phyloP scores from a whole-genome alignment of 306 rosid genomes.

The Leucaena leucocephala region DNA sequence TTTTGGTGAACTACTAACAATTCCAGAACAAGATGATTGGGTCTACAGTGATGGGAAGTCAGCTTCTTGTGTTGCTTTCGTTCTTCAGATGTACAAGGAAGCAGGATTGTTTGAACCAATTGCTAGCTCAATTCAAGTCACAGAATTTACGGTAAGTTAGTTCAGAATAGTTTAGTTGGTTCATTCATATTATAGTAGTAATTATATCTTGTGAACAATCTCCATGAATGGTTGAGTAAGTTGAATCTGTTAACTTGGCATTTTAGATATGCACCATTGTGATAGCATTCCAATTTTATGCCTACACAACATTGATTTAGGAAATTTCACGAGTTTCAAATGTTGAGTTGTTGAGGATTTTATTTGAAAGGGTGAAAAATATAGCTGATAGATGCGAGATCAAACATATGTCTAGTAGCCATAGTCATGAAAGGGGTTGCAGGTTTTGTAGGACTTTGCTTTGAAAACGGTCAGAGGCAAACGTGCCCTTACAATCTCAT shows the following conservation, averaged over 20 bases:
- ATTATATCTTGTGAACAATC: neutral
- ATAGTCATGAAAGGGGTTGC: neutral
- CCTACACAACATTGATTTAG: neutral
- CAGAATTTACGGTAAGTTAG: slow-evolving; percentile 90
- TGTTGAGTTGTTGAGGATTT: neutral
- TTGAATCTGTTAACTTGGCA: neutral
- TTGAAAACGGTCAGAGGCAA: neutral
- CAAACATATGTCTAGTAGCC: slow-evolving; percentile 1
- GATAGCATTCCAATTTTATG: neutral
- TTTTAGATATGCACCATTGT: neutral
- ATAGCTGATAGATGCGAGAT: neutral
- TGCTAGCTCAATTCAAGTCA: slow-evolving; percentile 85
- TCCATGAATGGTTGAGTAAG: neutral
- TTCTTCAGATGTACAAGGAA: slow-evolving; percentile 92
- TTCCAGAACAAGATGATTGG: slow-evolving; percentile 98
- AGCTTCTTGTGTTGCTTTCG: slow-evolving; percentile 86
- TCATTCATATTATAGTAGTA: slow-evolving; percentile 15
- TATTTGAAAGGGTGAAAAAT: neutral
- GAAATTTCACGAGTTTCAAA: neutral
- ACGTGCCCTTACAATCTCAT: neutral
- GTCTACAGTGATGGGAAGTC: slow-evolving; percentile 85
- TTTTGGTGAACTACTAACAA: slow-evolving; percentile 78
- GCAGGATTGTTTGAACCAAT: slow-evolving; percentile 91
- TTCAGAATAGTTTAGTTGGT: slow-evolving; percentile 29
- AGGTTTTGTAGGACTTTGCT: neutral